Conservation (phyloP, 164 flowering plant genomes). For the Annona cherimola region DNA sequence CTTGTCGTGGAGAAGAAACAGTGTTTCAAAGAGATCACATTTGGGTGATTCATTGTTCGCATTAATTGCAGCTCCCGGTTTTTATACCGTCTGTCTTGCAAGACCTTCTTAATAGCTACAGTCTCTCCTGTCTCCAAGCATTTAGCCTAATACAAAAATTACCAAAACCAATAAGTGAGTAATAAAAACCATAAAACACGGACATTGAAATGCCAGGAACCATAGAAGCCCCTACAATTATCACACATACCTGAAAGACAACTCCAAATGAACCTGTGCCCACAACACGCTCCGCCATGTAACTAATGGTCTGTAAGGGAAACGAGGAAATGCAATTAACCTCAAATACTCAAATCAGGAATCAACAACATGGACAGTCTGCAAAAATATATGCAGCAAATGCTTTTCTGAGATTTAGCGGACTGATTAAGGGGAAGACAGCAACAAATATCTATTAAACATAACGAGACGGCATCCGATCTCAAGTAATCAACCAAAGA, state of each 20-base stretch:
- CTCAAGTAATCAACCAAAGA: too few relatives aligned
- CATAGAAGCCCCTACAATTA: not conserved
- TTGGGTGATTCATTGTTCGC: slow-evolving; percentile 94
- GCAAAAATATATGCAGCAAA: not conserved
- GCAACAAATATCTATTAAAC: not conserved
- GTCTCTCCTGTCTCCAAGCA: slow-evolving; percentile 93
- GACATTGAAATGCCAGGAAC: not conserved
- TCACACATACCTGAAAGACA: slow-evolving; percentile 29
- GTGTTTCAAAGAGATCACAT: slow-evolving; percentile 80
- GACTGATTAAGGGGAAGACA: not conserved
- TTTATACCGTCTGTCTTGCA: slow-evolving; percentile 90
- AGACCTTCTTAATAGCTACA: slow-evolving; percentile 89
- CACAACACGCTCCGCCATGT: slow-evolving; percentile 97
- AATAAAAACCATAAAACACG: not conserved
- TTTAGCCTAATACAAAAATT: slow-evolving; percentile 50
- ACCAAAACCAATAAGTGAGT: not conserved
- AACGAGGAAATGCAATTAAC: not conserved
- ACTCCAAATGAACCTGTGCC: slow-evolving; percentile 95
- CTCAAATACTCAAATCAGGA: not conserved
- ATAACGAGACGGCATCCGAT: not conserved
- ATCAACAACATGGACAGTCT: not conserved
- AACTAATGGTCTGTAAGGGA: slow-evolving; percentile 74
- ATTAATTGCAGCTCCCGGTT: slow-evolving; percentile 90
- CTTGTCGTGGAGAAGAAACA: slow-evolving; percentile 93
- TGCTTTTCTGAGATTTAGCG: not conserved